These are phyloP conservation scores for Trametes pubescens DNA, from an alignment of 1,284 basidiomycete genomes.

Conservation along the genomic window DNA sequence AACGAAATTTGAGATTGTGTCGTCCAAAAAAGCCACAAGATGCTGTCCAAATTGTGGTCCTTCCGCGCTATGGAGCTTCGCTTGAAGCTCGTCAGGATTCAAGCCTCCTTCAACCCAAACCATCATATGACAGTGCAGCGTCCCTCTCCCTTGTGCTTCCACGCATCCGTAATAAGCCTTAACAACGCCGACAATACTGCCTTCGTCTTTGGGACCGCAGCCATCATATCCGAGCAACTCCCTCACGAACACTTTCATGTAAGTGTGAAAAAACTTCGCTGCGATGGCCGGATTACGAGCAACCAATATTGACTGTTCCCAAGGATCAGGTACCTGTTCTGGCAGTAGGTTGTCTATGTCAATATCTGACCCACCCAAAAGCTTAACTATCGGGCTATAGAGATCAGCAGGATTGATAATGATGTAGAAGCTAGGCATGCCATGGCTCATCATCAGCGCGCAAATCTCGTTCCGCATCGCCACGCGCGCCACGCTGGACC, in stretches of 20 bases:
- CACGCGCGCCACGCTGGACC: conserved; percentile 19
- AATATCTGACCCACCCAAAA: conserved; percentile 45
- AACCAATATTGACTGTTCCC: conserved; percentile 34
- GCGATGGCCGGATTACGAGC: conserved; percentile 47
- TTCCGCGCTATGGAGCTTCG: conserved; percentile 19
- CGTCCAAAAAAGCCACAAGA: not conserved
- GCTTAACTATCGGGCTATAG: conserved; percentile 45
- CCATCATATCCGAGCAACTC: conserved; percentile 30
- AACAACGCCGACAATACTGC: conserved; percentile 45
- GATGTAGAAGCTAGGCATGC: conserved; percentile 46
- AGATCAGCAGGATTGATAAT: conserved; percentile 53
- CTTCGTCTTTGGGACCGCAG: conserved; percentile 14
- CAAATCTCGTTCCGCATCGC: conserved; percentile 48
- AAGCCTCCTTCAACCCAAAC: conserved; percentile 51
- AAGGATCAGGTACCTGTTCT: not conserved
- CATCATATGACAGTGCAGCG: conserved; percentile 53
- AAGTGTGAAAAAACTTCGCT: conserved; percentile 48
- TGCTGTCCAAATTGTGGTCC: not conserved
- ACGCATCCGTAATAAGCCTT: conserved; percentile 52
- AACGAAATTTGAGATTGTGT: not conserved
- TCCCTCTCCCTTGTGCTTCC: conserved; percentile 51
- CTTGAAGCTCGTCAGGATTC: conserved; percentile 46
- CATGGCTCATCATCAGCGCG: conserved; percentile 42
- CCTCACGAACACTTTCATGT: conserved; percentile 47
- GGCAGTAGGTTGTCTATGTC: not conserved